Evolutionary conservation across 345 rosid genomes (phyloP).

Genomic region (Bruguiera gymnorhiza): DNA sequence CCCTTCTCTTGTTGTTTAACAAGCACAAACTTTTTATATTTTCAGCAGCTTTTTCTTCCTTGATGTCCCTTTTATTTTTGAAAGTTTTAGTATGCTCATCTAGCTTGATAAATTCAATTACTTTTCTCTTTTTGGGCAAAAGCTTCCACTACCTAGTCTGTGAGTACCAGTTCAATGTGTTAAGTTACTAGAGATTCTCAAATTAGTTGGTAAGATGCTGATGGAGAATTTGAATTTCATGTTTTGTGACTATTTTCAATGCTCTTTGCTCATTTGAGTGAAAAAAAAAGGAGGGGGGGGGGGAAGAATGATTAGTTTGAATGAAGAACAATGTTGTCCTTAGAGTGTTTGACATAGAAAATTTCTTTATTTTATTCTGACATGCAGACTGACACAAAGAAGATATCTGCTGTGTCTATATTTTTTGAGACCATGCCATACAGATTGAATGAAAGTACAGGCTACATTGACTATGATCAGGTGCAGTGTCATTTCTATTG

Average conservation of each 20-base stretch:
- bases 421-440: conserved; percentile 98
- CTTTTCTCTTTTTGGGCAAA: not conserved
- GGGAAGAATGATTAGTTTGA: no score
- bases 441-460: conserved; percentile 84
- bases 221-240: not conserved
- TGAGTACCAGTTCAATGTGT: no score
- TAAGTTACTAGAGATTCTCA: not conserved
- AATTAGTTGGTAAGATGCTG: not conserved
- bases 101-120: not conserved
- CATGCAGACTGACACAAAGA: conserved; percentile 86
- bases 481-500: conserved; percentile 29
- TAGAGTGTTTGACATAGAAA: conserved; percentile 1
- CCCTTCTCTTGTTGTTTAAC: not conserved
- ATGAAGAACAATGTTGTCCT: not conserved
- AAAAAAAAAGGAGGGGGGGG: not conserved
- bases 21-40: not conserved
- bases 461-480: conserved; percentile 94
- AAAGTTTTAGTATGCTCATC: no score
- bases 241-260: not conserved
- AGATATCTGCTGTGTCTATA: conserved; percentile 93
- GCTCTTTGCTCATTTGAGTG: not conserved
- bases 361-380: conserved; percentile 11
- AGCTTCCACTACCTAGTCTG: not conserved
- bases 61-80: no score
- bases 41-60: no score